Base-by-base conservation (phyloP, 495 filamentous ascomycete genomes). In the Cercophora newfieldiana region DNA sequence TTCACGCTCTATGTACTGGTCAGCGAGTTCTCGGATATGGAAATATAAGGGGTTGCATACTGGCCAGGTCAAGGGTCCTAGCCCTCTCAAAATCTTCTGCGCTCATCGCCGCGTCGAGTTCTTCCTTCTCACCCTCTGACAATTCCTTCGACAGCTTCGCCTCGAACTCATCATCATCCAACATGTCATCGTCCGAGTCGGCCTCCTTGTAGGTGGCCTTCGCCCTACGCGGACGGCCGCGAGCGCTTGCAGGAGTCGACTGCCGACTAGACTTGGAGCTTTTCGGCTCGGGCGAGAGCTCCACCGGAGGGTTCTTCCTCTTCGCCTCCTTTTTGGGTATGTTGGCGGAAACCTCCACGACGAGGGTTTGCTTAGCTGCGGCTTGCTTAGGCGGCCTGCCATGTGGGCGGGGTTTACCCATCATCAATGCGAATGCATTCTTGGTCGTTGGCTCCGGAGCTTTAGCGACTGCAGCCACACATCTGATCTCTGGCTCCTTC, bases 41-140 rank as follows among this genome's bases (percentile, higher is more conserved):
- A 28, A 55, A 22, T 25, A 28, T n/a, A 22, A 63, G 29, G 18
- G 22, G 33, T 49, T 7, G 83, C 85, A 65, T 85, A 87, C 87
- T 94, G 14, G 94, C 94, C 66, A 94, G 79, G 24, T 92, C 87
- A 6, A 97, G 82, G 0, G 89, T 95, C 61, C 87, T 84, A 10
- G 87, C 86, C 21, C 86, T 80, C 65, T 94, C 85, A 18, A 88
- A 79, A 64, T 92, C 90, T 65, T 89, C 89, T 37, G 85, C 72
- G 29, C 78, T 73, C 22, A 74, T 74, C 0, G 61, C n/a, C 31
- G 69, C 70, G 33, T 74, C 83, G 67, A 79, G 71, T 8, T 79
- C 76, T n/a, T 84, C 82, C 3, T 85, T 80, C 25, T 87, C 78
- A 44, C 84, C 84, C n/a, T 87, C 81, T 5, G 65, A 76, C 7